Evolutionary conservation across 2,329 filamentous ascomycete species (phyloP), one percentile per base, ranked within the genome.

Genomic region (Claviceps monticola): DNA sequence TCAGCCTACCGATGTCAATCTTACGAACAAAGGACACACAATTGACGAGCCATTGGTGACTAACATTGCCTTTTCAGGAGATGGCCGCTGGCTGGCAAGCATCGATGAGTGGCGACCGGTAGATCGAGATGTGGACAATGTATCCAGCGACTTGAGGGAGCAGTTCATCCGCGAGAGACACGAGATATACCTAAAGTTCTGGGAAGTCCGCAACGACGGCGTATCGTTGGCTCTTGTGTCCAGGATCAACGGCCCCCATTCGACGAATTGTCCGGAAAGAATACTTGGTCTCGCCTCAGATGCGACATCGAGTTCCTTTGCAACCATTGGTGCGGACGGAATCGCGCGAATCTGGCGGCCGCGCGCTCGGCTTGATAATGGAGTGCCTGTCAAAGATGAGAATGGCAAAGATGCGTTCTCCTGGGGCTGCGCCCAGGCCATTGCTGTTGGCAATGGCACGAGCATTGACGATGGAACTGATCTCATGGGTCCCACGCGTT

Each of bases 161-260:
- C 74, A 69, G 49, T 74, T 79, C 52, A 66, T 71, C 34, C 68
- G 69, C 36, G 74, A 75, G 55, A 74, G 72, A 55, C 76, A 76
- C 44, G 91, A 97, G 64, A 79, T 89, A 0, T 86, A 86, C 60
- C 73, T 98, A 48, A 96, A 95, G 64, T 93, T 98, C 64, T 98
- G 93, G 93, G 70, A 82, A 65, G 67, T 86, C 68, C 80, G 79
- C 68, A 62, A 72, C 60, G 61, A 73, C 60, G 62, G 73, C 62
- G 62, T 78, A 61, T 61, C 71, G 59, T 88, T 93, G 74, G 82
- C 86, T 55, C 73, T 98, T 11, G 82, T 88, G 49, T 86, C 89
- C 2, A 81, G 91, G 54, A 80, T 97, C 51, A 89, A 95, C 63
- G 78, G 81, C 8, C 90, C 93, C 16, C 91, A 98, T 66, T 73